Conservation (phyloP, 306 rosid species). For the Erythrophleum fordii region DNA sequence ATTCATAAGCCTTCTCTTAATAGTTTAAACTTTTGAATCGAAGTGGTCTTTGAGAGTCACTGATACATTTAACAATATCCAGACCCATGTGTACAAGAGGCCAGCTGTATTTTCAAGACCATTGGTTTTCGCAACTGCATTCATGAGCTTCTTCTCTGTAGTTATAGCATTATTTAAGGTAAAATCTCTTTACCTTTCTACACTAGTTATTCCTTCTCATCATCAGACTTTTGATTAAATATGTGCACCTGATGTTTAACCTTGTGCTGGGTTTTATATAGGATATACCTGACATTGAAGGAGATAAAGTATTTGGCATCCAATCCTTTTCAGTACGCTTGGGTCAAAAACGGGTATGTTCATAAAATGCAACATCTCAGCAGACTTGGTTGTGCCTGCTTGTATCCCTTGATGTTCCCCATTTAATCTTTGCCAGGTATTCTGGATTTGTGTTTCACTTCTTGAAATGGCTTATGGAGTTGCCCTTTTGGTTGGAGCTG, state of each 20-base stretch:
- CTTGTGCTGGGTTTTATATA: constrained; percentile 40
- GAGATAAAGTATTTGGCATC: constrained; percentile 83
- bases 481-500: constrained; percentile 76
- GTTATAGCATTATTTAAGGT: constrained; percentile 98
- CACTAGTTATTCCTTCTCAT: constrained; percentile 20
- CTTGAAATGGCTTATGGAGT: constrained; percentile 85
- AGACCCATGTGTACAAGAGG: constrained; percentile 90
- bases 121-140: constrained; percentile 84
- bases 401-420: constrained; percentile 29
- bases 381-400: constrained; percentile 13
- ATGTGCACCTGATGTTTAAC: constrained; percentile 12
- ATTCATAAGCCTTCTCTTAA: background rate
- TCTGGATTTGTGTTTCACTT: constrained; percentile 87
- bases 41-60: constrained; percentile 8
- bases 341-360: constrained; percentile 80
- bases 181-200: constrained; percentile 35
- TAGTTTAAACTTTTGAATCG: background rate
- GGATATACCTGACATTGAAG: constrained; percentile 99
- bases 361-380: constrained; percentile 32
- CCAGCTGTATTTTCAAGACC: constrained; percentile 78
- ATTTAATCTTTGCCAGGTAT: constrained; percentile 64
- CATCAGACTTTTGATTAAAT: constrained; percentile 25
- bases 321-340: constrained; percentile 85
- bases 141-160: constrained; percentile 98
- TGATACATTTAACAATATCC: constrained; percentile 45